Evolutionary conservation across 2,329 filamentous ascomycete genomes (phyloP).

Genomic region (Cytospora chrysosperma): DNA sequence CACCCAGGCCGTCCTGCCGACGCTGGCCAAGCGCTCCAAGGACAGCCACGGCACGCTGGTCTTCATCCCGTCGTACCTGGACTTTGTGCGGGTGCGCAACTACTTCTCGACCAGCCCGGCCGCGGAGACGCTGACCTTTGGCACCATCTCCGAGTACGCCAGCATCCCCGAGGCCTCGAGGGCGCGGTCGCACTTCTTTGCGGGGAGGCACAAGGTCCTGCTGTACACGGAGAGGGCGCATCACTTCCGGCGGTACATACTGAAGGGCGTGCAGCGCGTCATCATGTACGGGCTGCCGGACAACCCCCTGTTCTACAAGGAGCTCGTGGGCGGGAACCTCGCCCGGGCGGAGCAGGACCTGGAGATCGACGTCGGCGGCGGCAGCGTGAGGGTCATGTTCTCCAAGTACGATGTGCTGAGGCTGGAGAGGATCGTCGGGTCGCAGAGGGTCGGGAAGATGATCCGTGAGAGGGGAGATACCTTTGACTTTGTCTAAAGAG

Average conservation of each 20-base stretch:
- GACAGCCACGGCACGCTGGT: slow-evolving; percentile 71
- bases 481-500: slow-evolving; percentile 81
- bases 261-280: slow-evolving; percentile 79
- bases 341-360: slow-evolving; percentile 57
- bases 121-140: slow-evolving; percentile 64
- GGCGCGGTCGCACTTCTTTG: slow-evolving; percentile 83
- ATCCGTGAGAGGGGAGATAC: slow-evolving; percentile 80
- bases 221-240: slow-evolving; percentile 96
- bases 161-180: slow-evolving; percentile 75
- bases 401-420: slow-evolving; percentile 87
- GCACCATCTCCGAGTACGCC: slow-evolving; percentile 85
- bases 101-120: slow-evolving; percentile 73
- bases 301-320: slow-evolving; percentile 78
- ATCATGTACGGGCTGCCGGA: slow-evolving; percentile 90
- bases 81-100: slow-evolving; percentile 92
- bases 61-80: slow-evolving; percentile 90
- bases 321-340: slow-evolving; percentile 70
- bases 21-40: slow-evolving; percentile 66
- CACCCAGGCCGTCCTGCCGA: slow-evolving; percentile 74
- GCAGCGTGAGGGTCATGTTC: slow-evolving; percentile 65
- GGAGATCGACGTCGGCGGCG: slow-evolving; percentile 57
- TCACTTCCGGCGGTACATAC: slow-evolving; percentile 85
- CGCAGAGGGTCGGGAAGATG: slow-evolving; percentile 78
- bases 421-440: slow-evolving; percentile 84
- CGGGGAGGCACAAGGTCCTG: slow-evolving; percentile 76